Evolutionary conservation across 2,329 filamentous ascomycete species (phyloP).

Genomic region (Lizonia empirigonia): DNA sequence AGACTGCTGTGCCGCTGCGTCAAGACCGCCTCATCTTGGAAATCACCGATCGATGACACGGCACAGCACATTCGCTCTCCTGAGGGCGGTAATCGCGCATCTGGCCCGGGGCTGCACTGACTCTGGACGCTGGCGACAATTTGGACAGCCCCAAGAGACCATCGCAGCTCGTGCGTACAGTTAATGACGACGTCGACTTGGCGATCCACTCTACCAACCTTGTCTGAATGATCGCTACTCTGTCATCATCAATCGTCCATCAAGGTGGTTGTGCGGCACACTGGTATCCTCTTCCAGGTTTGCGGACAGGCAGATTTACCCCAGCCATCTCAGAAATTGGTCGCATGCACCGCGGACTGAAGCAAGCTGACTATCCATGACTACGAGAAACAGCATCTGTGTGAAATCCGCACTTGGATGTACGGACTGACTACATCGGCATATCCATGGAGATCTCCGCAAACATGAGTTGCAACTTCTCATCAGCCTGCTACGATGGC

Average conservation of each 20-base stretch:
- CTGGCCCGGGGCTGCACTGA: background rate
- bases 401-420: background rate
- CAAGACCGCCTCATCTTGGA: constrained; percentile 2
- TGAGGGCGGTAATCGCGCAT: background rate
- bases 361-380: background rate
- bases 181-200: background rate
- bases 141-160: background rate
- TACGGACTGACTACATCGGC: background rate
- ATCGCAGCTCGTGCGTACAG: background rate
- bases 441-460: background rate
- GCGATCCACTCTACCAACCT: background rate
- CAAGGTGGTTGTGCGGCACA: background rate
- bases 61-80: background rate
- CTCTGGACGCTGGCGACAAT: background rate
- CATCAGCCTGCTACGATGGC: background rate
- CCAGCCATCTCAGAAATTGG: background rate
- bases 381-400: background rate
- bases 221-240: background rate
- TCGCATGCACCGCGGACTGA: background rate
- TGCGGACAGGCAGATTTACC: background rate
- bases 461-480: background rate
- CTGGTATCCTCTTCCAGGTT: background rate
- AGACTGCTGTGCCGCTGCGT: constrained; percentile 5
- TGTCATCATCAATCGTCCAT: background rate
- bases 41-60: background rate